phyloP scores from a whole-genome alignment of 228 moss, liverwort and hornwort genomes.

The Sphagnum fallax region DNA sequence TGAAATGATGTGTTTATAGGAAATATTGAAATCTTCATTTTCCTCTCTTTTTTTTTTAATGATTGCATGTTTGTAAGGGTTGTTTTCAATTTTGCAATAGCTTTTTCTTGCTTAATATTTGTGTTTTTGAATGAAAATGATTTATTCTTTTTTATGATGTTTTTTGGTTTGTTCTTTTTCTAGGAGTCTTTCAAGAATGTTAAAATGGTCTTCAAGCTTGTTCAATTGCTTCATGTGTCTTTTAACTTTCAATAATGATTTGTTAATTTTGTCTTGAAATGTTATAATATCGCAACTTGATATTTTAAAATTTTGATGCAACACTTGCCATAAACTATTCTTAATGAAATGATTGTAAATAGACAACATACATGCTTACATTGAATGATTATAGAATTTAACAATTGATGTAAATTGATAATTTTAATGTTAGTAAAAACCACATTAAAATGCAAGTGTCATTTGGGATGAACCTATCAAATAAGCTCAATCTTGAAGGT shows the following conservation, averaged over 20 bases:
- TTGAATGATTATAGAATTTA: background rate
- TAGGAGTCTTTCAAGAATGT: background rate
- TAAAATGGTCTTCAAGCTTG: conserved; percentile 9
- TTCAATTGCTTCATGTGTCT: conserved; percentile 2
- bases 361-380: background rate
- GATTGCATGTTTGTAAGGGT: background rate
- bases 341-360: background rate
- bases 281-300: conserved; percentile 29
- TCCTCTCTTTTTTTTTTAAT: background rate
- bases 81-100: background rate
- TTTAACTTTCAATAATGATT: conserved; percentile 2
- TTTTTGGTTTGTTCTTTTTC: conserved; percentile 4
- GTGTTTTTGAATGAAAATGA: background rate
- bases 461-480: too few species aligned
- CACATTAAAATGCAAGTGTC: background rate
- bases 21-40: too few species aligned
- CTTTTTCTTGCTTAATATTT: conserved; percentile 16
- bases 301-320: conserved; percentile 25
- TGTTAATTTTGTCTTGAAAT: conserved; percentile 13
- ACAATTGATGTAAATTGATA: too few species aligned
- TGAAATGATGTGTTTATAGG: background rate
- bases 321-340: conserved; percentile 17
- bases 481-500: too few species aligned
- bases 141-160: background rate
- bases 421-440: too few species aligned